These are phyloP conservation scores for Podila verticillata DNA, from an alignment of 192 early-diverging fungal genomes.

Conservation along the genomic window DNA sequence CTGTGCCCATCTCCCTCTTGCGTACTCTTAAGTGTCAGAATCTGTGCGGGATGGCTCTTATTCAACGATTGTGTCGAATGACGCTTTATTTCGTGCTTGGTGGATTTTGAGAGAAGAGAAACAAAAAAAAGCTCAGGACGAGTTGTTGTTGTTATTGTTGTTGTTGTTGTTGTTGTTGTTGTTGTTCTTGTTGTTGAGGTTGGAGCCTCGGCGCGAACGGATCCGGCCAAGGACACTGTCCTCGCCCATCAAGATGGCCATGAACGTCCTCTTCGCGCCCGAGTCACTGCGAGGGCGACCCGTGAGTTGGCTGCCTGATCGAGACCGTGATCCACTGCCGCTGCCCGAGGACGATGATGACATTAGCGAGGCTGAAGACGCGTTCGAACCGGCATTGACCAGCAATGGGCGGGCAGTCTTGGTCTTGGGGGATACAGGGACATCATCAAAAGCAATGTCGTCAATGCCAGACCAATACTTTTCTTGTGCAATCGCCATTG, in stretches of 20 bases:
- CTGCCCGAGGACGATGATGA: conserved; percentile 2
- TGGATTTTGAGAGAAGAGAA: not conserved
- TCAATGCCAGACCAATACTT: conserved; percentile 50
- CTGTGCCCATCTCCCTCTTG: no score
- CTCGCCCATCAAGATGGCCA: conserved; percentile 48
- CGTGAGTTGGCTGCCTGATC: conserved; percentile 8
- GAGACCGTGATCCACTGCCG: not conserved
- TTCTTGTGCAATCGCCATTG: conserved; percentile 45
- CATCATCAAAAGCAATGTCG: conserved; percentile 41
- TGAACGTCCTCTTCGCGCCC: conserved; percentile 28
- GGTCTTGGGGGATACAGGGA: conserved; percentile 22
- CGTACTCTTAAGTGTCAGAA: no score
- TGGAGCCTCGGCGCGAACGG: conserved; percentile 20
- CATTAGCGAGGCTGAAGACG: not conserved
- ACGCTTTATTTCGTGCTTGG: no score
- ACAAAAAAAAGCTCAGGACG: not conserved
- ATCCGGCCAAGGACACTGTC: conserved; percentile 37
- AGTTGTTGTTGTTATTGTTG: not conserved
- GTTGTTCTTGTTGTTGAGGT: conserved; percentile 10
- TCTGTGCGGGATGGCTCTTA: no score
- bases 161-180: conserved; percentile 1
- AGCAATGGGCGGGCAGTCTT: not conserved
- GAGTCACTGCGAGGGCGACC: conserved; percentile 43
- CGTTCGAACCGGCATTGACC: not conserved
- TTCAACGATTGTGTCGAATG: no score